A percentile compares a stretch with the other conserved stretches of the same genome.
These are phyloP conservation scores for Penicillium olsonii DNA, from an alignment of 2,329 filamentous ascomycete genomes.

Conservation along the genomic window DNA sequence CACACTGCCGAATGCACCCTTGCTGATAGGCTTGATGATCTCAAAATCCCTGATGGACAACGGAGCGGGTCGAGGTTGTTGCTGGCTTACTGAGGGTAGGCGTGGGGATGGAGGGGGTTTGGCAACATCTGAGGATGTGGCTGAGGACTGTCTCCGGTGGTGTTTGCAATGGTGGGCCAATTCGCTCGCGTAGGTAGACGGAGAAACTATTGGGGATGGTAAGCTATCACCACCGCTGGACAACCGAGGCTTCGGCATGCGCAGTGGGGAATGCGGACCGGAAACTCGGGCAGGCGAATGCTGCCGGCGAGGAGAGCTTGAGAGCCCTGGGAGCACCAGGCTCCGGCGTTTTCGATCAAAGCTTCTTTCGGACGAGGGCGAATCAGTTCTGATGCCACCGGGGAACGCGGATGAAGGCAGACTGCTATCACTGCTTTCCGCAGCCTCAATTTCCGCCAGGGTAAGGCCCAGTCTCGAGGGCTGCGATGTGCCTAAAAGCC, in stretches of 20 bases:
- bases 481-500: constrained; percentile 59
- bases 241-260: constrained; percentile 78
- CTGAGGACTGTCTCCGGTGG: constrained; percentile 88
- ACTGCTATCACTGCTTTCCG: constrained; percentile 80
- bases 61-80: constrained; percentile 83
- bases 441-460: constrained; percentile 81
- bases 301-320: constrained; percentile 75
- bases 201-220: constrained; percentile 85
- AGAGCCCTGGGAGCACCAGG: constrained; percentile 75
- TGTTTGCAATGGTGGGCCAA: constrained; percentile 60
- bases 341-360: constrained; percentile 86
- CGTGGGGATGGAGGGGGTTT: constrained; percentile 79
- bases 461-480: constrained; percentile 73
- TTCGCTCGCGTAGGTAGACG: constrained; percentile 79
- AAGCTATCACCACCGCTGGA: constrained; percentile 56
- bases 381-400: constrained; percentile 74
- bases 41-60: constrained; percentile 99
- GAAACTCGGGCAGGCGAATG: constrained; percentile 79
- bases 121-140: constrained; percentile 71
- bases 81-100: constrained; percentile 68
- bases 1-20: constrained; percentile 96
- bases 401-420: constrained; percentile 77
- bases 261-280: constrained; percentile 80
- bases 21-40: constrained; percentile 99
- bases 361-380: constrained; percentile 83